Conservation (phyloP, 306 rosid genomes). For the Malus sylvestris region DNA sequence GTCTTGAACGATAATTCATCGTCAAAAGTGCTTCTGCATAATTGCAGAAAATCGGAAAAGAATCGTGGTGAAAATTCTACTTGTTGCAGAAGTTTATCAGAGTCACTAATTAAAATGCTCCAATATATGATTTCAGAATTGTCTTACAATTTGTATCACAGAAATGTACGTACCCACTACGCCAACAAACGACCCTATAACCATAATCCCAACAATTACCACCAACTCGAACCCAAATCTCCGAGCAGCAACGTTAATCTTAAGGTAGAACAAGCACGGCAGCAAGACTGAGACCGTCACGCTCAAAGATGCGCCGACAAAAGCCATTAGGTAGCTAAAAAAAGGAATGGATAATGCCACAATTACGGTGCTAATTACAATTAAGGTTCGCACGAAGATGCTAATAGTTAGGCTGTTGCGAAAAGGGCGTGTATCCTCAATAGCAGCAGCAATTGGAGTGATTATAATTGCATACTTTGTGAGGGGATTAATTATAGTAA, state of each 20-base stretch:
- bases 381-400: slow-evolving; percentile 42
- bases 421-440: slow-evolving; percentile 34
- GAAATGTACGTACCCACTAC: slow-evolving; percentile 43
- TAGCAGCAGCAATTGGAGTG: slow-evolving; percentile 49
- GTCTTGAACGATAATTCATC: neutral
- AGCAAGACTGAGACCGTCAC: slow-evolving; percentile 36
- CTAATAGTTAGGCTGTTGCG: neutral
- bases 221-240: slow-evolving; percentile 39
- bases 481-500: slow-evolving; percentile 57
- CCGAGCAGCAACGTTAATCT: slow-evolving; percentile 42
- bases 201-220: slow-evolving; percentile 33
- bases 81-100: neutral
- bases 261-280: slow-evolving; percentile 63
- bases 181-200: slow-evolving; percentile 36
- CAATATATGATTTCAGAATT: neutral
- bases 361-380: slow-evolving; percentile 38
- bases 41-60: neutral
- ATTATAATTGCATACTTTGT: slow-evolving; percentile 54
- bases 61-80: neutral
- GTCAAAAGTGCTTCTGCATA: neutral
- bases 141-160: slow-evolving; percentile 33
- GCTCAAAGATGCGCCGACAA: slow-evolving; percentile 50
- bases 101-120: neutral
- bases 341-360: slow-evolving; percentile 56
- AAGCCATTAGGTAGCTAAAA: slow-evolving; percentile 57